A percentile compares a stretch with the other conserved stretches of the same genome.
These are phyloP conservation scores for Curvularia hawaiiensis DNA, from an alignment of 2,329 filamentous ascomycete species.

Conservation along the genomic window DNA sequence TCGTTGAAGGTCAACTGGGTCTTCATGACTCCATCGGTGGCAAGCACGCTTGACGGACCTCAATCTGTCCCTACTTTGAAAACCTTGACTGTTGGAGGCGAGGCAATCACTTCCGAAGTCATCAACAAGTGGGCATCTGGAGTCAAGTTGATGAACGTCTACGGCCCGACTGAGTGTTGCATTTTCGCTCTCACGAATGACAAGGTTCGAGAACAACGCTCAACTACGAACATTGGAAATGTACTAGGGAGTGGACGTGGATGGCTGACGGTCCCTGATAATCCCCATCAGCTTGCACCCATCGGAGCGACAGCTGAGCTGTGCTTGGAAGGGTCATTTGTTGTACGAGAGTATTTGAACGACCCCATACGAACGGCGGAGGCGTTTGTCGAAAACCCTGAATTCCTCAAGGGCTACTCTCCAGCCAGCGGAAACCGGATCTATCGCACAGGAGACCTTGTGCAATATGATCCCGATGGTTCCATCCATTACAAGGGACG, in stretches of 20 bases:
- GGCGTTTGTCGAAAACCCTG: conserved; percentile 32
- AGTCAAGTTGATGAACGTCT: conserved; percentile 36
- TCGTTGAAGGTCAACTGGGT: conserved; percentile 37
- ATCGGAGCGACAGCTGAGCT: conserved; percentile 40
- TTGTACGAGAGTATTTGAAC: conserved; percentile 42
- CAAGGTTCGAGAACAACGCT: conserved; percentile 24
- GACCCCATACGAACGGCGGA: conserved; percentile 32
- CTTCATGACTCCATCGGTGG: conserved; percentile 43
- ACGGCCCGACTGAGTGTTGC: conserved; percentile 38
- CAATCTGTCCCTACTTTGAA: conserved; percentile 47
- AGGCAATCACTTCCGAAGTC: conserved; percentile 33
- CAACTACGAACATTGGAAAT: conserved; percentile 34
- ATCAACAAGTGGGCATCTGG: conserved; percentile 34
- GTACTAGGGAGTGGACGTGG: conserved; percentile 29
- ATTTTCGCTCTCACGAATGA: conserved; percentile 37
- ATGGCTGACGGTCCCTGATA: conserved; percentile 36
- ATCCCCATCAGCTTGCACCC: conserved; percentile 38
- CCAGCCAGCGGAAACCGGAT: conserved; percentile 19
- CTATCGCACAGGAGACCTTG: conserved; percentile 44
- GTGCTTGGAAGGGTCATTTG: conserved; percentile 38
- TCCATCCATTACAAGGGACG: conserved; percentile 38
- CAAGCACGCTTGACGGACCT: conserved; percentile 42
- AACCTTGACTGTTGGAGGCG: conserved; percentile 39
- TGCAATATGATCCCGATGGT: conserved; percentile 36
- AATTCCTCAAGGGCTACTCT: conserved; percentile 28